Evolutionary conservation across 164 flowering plant species (phyloP).

Genomic region (Dillenia turbinata): DNA sequence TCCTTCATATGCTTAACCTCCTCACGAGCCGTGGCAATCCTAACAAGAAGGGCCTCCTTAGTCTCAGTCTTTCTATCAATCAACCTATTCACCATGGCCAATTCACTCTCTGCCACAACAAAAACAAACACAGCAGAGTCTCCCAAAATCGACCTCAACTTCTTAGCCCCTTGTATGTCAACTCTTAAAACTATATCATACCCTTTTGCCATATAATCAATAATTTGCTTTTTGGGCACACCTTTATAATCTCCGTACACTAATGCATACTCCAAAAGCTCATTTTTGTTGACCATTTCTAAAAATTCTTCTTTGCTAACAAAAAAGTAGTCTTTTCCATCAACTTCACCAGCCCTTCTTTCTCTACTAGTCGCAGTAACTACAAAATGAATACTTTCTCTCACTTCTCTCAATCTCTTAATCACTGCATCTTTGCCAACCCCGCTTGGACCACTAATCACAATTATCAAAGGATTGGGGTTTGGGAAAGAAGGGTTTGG

Average conservation of each 20-base stretch:
- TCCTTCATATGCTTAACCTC: conserved; percentile 63
- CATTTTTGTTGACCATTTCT: conserved; percentile 58
- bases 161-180: conserved; percentile 86
- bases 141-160: conserved; percentile 58
- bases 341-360: conserved; percentile 63
- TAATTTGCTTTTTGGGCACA: conserved; percentile 79
- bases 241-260: conserved; percentile 97
- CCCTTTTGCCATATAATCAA: conserved; percentile 77
- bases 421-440: conserved; percentile 91
- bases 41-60: conserved; percentile 55
- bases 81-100: conserved; percentile 62
- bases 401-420: conserved; percentile 45
- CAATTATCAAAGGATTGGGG: conserved; percentile 63
- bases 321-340: conserved; percentile 82
- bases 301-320: conserved; percentile 75
- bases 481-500: conserved; percentile 46
- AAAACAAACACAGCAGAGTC: conserved; percentile 73
- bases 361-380: conserved; percentile 87
- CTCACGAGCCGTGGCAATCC: conserved; percentile 78
- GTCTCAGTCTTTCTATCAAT: conserved; percentile 75
- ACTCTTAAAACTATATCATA: conserved; percentile 79
- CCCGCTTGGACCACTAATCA: conserved; percentile 93
- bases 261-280: conserved; percentile 86
- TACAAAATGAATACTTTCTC: conserved; percentile 70
- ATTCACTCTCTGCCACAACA: conserved; percentile 81